Base-by-base conservation (phyloP, 805 yeast genomes). In the Saccharomycopsis oosterbeekiorum region DNA sequence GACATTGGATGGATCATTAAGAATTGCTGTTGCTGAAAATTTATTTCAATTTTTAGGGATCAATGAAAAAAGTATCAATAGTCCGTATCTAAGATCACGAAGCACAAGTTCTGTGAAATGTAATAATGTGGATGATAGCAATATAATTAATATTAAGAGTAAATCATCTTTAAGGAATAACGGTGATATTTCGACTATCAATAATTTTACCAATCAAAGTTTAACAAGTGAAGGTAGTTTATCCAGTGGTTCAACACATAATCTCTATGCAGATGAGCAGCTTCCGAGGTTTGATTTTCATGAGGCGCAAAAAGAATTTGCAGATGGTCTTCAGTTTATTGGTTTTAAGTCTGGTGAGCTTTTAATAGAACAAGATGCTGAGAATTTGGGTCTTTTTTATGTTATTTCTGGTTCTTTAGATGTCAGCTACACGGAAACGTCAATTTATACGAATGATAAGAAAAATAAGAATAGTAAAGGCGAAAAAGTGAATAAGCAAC, bases 331-430 rank as follows among this genome's bases (percentile, higher is more conserved):
- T 41, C 84, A 85, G 59, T 74, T 92, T 9, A 74, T 80, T 62
- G 78, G 74, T 65, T 76, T 78, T 62, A 74, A 79, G 12, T 77
- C 84, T 37, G 88, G 84, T 4, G 70, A 84, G 0, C 76, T 76
- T 0, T 67, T 93, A 1, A 82, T 88, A 11, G 79, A 83, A 59
- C 88, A 88, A 64, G 83, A 86, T 57, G 80, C 84, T 14, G 78
- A 80, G 57, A 83, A 85, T 56, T 82, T 85, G 1, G 99, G 98
- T 0, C 70, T 93, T 12, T 89, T 78, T 69, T 93, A 86, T 68
- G 85, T 93, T 4, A 81, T 93, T 57, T 86, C 86, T 60, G 99
- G 99, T 1, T 67, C 77, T 4, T 73, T 93, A 42, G 90, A 87
- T 53, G 88, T 90, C 0, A 74, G 77, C 6, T 79, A 79, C 65